Evolutionary conservation across 1,139 yeast species (phyloP).

Genomic region (Sugiyamaella novakii): DNA sequence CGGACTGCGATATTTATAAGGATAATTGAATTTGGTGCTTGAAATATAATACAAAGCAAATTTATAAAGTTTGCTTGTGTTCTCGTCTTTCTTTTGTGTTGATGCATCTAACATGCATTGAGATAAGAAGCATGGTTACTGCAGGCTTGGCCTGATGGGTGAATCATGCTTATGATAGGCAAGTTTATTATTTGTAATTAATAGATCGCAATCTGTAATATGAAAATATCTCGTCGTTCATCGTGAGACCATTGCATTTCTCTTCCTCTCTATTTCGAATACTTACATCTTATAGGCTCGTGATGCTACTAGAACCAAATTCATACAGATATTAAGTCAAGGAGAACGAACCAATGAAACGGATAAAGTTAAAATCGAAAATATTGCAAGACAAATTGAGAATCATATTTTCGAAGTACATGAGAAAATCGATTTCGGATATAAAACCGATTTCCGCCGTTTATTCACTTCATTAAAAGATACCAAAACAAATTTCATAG

Average conservation of each 20-base stretch:
- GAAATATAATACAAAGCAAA: too few species aligned
- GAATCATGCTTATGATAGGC: background rate
- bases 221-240: too few species aligned
- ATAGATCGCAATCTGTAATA: too few species aligned
- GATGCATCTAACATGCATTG: constrained; percentile 5
- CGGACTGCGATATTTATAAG: too few species aligned
- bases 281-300: too few species aligned
- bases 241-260: too few species aligned
- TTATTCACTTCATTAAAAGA: constrained; percentile 29
- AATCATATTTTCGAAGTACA: constrained; percentile 23
- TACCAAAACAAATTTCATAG: constrained; percentile 26
- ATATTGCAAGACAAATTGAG: constrained; percentile 28
- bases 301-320: constrained; percentile 26
- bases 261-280: too few species aligned
- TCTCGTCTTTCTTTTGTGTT: too few species aligned
- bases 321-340: constrained; percentile 19
- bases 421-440: constrained; percentile 24
- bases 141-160: constrained; percentile 5
- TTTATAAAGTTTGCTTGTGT: too few species aligned
- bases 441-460: constrained; percentile 29
- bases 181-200: constrained; percentile 2
- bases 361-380: constrained; percentile 1
- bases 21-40: too few species aligned
- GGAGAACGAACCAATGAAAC: constrained; percentile 7
- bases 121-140: constrained; percentile 10